Base-by-base conservation (phyloP, 495 filamentous ascomycete species). In the Poronia punctata region DNA sequence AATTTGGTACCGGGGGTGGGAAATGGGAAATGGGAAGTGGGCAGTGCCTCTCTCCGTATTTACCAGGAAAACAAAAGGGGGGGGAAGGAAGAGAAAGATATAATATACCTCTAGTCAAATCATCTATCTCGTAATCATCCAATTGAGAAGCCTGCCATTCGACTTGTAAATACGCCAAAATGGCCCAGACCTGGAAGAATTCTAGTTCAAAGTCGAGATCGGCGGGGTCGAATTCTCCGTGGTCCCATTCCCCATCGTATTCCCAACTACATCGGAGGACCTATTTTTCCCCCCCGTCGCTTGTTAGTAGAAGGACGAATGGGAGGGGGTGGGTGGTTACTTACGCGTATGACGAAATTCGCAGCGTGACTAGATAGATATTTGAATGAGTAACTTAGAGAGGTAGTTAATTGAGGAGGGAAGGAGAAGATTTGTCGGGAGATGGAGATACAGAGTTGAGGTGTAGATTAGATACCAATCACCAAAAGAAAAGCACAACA, bases 61-160 rank as follows among this genome's bases (percentile, higher is more conserved):
- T n/a, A n/a, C n/a, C n/a, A n/a, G n/a, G n/a, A n/a, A n/a, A n/a
- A n/a, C 27, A 29, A n/a, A 29, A n/a, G 4, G 15, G 15, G 27
- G 15, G 27, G 15, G 4, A 29, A 29, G 11, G 3, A 29, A n/a
- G 4, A 29, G 4, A 4, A 29, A 4, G 10, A 29, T 5, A 14
- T 37, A 16, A 42, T 31, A 34, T 31, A 42, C 39, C 35, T 16
- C 16, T 17, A 14, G 30, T 31, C 10, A 42, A 6, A 1, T 25
- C 29, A 3, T 37, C 32, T 29, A 20, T 38, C 8, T 54, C 50
- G 50, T 50, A 57, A 4, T 48, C 43, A 4, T 57, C 50, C 20
- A 57, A 32, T 26, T 54, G 50, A 14, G 48, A 47, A 7, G 50
- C 54, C 31, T 57, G 50, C 54, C 54, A 57, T 11, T 57, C 54